phyloP scores from a whole-genome alignment of 441 rosid genomes.

The Bruguiera hainesii region DNA sequence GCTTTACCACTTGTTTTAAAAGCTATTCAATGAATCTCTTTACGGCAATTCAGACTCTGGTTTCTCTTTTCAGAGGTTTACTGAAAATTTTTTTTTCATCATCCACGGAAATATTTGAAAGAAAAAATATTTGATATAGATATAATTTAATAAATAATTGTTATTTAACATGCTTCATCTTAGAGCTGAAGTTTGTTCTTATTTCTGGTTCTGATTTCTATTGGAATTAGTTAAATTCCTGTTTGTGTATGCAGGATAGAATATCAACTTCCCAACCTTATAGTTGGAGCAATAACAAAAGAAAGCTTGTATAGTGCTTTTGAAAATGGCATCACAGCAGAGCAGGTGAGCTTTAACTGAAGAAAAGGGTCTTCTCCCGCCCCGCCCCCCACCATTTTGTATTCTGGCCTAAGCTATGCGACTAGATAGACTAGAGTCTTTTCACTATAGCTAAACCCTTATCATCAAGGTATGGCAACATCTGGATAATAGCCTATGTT shows the following conservation, averaged over 20 bases:
- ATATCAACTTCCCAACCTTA: constrained; percentile 94
- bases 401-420: background rate
- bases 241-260: constrained; percentile 61
- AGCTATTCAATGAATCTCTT: too few relatives aligned
- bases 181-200: background rate
- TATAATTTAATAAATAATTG: too few relatives aligned
- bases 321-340: constrained; percentile 87
- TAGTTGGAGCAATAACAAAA: constrained; percentile 83
- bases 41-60: too few relatives aligned
- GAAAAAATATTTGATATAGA: too few relatives aligned
- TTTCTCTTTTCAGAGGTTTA: too few relatives aligned
- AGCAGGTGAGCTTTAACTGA: constrained; percentile 49
- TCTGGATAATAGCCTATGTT: too few relatives aligned
- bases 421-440: background rate
- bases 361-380: background rate
- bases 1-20: too few relatives aligned
- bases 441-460: too few relatives aligned
- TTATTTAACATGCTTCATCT: background rate
- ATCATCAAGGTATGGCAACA: too few relatives aligned
- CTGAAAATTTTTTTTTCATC: too few relatives aligned
- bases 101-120: too few relatives aligned
- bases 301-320: constrained; percentile 89
- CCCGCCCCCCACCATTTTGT: too few relatives aligned
- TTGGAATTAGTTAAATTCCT: constrained; percentile 6
- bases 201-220: background rate